These are phyloP conservation scores for Euclidium syriacum DNA, from an alignment of 345 rosid species.

Conservation along the genomic window DNA sequence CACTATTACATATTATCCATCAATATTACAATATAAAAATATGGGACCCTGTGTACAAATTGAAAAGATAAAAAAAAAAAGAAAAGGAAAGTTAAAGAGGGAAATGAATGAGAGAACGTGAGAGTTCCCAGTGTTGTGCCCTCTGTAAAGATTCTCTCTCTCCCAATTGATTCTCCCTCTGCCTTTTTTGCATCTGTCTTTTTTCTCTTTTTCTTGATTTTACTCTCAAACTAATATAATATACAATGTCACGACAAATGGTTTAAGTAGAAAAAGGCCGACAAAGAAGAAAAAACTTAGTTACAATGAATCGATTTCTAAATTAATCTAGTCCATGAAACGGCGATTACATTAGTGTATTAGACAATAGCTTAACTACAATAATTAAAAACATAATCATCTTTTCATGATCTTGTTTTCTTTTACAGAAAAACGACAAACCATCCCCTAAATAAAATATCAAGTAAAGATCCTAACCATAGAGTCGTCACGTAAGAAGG, in stretches of 20 bases:
- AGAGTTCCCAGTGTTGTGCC: constrained; percentile 28
- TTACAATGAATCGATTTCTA: not conserved
- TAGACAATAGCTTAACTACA: not conserved
- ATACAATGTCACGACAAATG: constrained; percentile 21
- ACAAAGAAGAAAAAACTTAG: constrained; percentile 7
- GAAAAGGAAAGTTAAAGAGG: not conserved
- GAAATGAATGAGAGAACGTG: constrained; percentile 32
- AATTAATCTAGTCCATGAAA: not conserved
- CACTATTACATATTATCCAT: not conserved
- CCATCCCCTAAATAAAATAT: not conserved
- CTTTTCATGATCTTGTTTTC: constrained; percentile 7
- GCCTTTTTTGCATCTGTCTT: constrained; percentile 11
- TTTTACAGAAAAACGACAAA: not conserved
- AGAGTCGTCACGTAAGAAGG: not conserved
- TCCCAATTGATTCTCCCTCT: constrained; percentile 12
- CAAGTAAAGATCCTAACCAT: not conserved
- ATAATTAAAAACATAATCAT: not conserved
- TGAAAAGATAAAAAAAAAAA: not conserved
- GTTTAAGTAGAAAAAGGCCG: constrained; percentile 14
- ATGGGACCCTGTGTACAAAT: not conserved
- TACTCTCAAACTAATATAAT: not conserved
- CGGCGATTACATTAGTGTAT: constrained; percentile 1
- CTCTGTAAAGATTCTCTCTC: constrained; percentile 30
- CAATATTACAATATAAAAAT: not conserved
- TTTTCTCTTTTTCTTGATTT: not conserved